These are phyloP conservation scores for Backusella tuberculispora DNA, from an alignment of 192 early-diverging fungal species.

Conservation along the genomic window DNA sequence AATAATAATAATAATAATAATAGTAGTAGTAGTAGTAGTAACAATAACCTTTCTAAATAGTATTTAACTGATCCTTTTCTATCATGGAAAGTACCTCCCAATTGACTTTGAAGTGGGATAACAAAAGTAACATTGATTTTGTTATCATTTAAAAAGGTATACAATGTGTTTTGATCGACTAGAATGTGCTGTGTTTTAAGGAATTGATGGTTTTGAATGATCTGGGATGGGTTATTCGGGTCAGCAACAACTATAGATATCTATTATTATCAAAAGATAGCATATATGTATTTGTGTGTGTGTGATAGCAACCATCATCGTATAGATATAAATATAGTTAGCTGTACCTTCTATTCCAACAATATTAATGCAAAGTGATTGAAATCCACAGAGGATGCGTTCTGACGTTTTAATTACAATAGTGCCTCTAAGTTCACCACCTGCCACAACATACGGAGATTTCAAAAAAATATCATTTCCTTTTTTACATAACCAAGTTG, in stretches of 20 bases:
- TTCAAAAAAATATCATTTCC: constrained; percentile 27
- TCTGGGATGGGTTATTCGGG: neutral
- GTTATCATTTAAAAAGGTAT: neutral
- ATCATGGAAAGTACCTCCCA: constrained; percentile 27
- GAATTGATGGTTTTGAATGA: neutral
- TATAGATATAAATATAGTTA: neutral
- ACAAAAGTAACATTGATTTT: constrained; percentile 23
- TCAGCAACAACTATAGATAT: constrained; percentile 7
- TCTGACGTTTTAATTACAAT: constrained; percentile 7
- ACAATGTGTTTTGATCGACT: neutral
- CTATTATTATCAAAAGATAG: neutral
- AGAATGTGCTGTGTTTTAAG: neutral
- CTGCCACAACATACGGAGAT: constrained; percentile 27
- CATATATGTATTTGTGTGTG: neutral
- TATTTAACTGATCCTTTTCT: constrained; percentile 30
- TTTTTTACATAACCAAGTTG: constrained; percentile 24
- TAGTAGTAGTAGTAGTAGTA: neutral
- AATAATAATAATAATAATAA: neutral
- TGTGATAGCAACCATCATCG: neutral
- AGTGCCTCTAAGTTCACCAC: constrained; percentile 22
- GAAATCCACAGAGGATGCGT: neutral
- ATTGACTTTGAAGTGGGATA: neutral
- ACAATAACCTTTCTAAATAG: constrained; percentile 23
- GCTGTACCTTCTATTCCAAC: constrained; percentile 27
- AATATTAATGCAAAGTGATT: neutral